Base-by-base conservation (phyloP, 768 basidiomycete genomes). In the Rhodotorula graminis region DNA sequence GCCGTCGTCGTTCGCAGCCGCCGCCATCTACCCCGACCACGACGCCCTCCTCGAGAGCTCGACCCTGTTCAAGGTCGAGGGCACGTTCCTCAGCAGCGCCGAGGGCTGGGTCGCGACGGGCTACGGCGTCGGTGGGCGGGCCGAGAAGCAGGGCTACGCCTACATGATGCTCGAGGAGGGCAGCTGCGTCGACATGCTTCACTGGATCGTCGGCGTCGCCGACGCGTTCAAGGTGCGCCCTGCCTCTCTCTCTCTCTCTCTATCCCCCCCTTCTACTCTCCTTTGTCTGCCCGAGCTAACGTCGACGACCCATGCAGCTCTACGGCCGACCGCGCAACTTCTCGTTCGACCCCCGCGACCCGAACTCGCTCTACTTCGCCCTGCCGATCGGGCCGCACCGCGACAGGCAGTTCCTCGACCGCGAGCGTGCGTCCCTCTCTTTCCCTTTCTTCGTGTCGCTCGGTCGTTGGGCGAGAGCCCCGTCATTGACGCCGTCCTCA, bases 21-120 rank as follows among this genome's bases (percentile, higher is more conserved):
- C 74, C 79, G 91, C 92, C 6, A 92, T 99, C 16, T 99, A 93
- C 80, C 95, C 95, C 3, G 95, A 97, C 80, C 86, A 92, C n/a
- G 91, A 92, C 18, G 91, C 93, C 76, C 82, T 96, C 75, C 93
- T 98, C 81, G 89, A 85, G 73, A 84, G 87, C 77, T 93, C 92
- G 74, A 93, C 92, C 1, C 82, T 99, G 75, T 89, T 97, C 83
- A 98, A 98, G 80, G 79, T 97, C 12, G 93, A 97, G 79, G 95
- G 92, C 18, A 82, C 85, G 37, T 85, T 96, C 69, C 55, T 73
- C 33, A 68, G 69, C 40, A 69, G 70, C 42, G 42, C 50, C 27
- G 72, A 68, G 12, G 67, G 63, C 2, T 73, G 65, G 52, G n/a
- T 46, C n/a, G 40, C 53, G 1, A 68, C 70, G 21, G 62, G 27